Evolutionary conservation across 75 land plant genomes (phyloP), one percentile per base, ranked within the genome.

Genomic region (Isoetes taiwanensis): DNA sequence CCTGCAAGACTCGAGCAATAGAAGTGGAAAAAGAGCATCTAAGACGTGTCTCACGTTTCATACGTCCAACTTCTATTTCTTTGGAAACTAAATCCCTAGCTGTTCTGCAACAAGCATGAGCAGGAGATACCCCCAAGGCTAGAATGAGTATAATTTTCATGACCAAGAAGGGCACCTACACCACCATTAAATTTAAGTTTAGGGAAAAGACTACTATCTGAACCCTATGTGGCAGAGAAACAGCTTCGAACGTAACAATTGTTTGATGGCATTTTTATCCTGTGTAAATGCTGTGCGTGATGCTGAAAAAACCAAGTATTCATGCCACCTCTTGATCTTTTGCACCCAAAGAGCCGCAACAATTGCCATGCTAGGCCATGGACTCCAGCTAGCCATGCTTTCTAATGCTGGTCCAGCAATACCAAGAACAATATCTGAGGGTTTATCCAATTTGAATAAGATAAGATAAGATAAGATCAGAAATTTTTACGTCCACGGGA

Each of bases 331-430:
- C 54, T 68, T 78, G 28, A 78, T 85, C 59, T 91, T 91, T 53
- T 86, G 97, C 19, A 75, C 64, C 97, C 97, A 91, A 26, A 91
- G 66, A 6, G 97, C 76, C 11, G 89, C 88, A 14, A 86, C 84
- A 20, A 91, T 80, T 19, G 89, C 80, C 84, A 83, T 82, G 68
- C 87, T 79, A 3, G 85, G 85, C 87, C 84, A 86, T 24, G 97
- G 84, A 54, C 97, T 77, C 20, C 80, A 80, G 9, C 80, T 78
- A 5, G 88, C 80, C 21, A 78, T 77, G 29, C 50, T 67, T 68
- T 76, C 88, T 56, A 91, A 67, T 29, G 84, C 97, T 40, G 84
- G 78, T 14, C 94, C 97, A 32, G 85, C 84, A 10, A 89, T 63
- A 38, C 78, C 77, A 10, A 80, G 80, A 32, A 82, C 67, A 5